Conservation (phyloP, 805 yeast genomes). For the Diddensiella transvaalensis region DNA sequence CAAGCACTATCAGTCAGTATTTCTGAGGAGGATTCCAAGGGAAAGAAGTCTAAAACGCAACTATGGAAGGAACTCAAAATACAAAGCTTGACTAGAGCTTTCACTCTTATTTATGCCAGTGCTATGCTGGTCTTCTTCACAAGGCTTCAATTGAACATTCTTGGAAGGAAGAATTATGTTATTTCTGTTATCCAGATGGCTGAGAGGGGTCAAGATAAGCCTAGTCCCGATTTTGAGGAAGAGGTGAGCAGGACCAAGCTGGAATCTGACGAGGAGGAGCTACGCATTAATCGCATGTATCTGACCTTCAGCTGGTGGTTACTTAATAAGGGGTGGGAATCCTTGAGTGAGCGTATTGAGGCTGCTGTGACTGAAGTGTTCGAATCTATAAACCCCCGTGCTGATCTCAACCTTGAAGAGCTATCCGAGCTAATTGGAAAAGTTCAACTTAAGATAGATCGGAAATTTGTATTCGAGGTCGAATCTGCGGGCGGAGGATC, state of each 20-base stretch:
- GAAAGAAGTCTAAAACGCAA: conserved; percentile 51
- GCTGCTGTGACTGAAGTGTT: conserved; percentile 58
- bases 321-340: conserved; percentile 77
- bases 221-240: conserved; percentile 29
- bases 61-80: conserved; percentile 82
- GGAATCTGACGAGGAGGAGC: conserved; percentile 27
- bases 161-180: conserved; percentile 82
- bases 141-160: conserved; percentile 78
- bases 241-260: too few relatives aligned
- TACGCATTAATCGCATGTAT: conserved; percentile 65
- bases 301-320: conserved; percentile 92
- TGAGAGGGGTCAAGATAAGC: conserved; percentile 31
- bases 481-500: conserved; percentile 15
- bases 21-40: conserved; percentile 12
- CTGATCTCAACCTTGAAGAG: conserved; percentile 62
- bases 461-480: conserved; percentile 1
- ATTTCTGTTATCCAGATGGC: conserved; percentile 74
- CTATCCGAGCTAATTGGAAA: conserved; percentile 40
- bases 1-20: conserved; percentile 18
- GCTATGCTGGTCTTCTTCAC: conserved; percentile 73
- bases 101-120: conserved; percentile 66
- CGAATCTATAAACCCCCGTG: conserved; percentile 62
- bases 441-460: conserved; percentile 37
- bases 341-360: conserved; percentile 51
- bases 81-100: conserved; percentile 65